A percentile compares a stretch with the other conserved stretches of the same genome.
phyloP scores from a whole-genome alignment of 345 rosid species.

The Camelina laxa region DNA sequence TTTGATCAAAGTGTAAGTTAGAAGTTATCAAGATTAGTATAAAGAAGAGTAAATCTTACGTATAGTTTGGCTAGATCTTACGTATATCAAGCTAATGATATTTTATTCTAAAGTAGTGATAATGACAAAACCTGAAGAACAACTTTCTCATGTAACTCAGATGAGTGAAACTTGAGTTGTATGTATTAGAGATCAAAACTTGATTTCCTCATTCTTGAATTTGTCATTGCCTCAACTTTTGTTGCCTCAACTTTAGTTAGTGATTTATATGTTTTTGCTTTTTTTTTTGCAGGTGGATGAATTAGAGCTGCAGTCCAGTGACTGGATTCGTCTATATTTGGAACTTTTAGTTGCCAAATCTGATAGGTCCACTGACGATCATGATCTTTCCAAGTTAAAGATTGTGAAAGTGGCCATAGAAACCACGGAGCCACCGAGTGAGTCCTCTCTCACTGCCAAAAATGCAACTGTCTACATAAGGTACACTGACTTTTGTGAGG shows the following conservation, averaged over 20 bases:
- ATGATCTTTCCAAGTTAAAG: not conserved
- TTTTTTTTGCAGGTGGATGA: too few relatives aligned
- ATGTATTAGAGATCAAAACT: not conserved
- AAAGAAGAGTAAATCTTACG: conserved; percentile 22
- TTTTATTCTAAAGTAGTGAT: not conserved
- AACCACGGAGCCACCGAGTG: not conserved
- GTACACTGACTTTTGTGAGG: not conserved
- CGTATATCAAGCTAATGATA: not conserved
- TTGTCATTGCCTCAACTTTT: not conserved
- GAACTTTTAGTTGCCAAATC: not conserved
- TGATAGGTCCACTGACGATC: not conserved
- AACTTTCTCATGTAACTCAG: not conserved
- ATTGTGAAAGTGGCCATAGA: not conserved
- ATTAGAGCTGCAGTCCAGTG: too few relatives aligned
- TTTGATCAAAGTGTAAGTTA: conserved; percentile 7
- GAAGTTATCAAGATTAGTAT: not conserved
- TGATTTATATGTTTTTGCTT: too few relatives aligned
- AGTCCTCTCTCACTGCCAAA: conserved; percentile 26
- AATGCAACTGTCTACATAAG: not conserved
- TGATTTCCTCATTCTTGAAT: not conserved
- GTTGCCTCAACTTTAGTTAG: too few relatives aligned
- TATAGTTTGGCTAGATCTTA: not conserved
- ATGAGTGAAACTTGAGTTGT: not conserved
- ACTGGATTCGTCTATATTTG: too few relatives aligned
- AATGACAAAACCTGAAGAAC: not conserved